These are phyloP conservation scores for Microstegium vimineum DNA, from an alignment of 176 grass and related monocot genomes.

Conservation along the genomic window DNA sequence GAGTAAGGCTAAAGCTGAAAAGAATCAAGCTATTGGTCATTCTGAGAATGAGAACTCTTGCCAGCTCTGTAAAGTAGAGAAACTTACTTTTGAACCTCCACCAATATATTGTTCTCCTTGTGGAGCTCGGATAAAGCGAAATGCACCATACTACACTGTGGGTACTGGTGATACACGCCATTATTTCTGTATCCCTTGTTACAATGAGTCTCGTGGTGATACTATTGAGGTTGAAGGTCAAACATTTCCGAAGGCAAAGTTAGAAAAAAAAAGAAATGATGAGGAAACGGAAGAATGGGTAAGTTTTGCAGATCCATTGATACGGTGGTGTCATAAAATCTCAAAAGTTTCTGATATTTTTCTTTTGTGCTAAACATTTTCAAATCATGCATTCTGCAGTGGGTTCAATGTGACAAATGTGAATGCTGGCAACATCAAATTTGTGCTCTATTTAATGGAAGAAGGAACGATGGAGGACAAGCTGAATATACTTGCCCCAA, in stretches of 20 bases:
- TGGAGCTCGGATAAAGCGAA: conserved; percentile 94
- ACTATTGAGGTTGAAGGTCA: conserved; percentile 80
- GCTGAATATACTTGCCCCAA: conserved; percentile 97
- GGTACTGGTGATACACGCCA: conserved; percentile 83
- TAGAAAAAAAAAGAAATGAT: conserved; percentile 97
- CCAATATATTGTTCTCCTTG: conserved; percentile 98
- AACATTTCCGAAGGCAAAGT: conserved; percentile 54
- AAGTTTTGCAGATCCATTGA: conserved; percentile 34
- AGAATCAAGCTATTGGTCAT: conserved; percentile 83
- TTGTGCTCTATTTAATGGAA: conserved; percentile 94
- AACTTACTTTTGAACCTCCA: conserved; percentile 95
- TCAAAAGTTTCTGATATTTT: conserved; percentile 1
- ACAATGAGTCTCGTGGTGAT: conserved; percentile 91
- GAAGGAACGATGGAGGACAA: conserved; percentile 96
- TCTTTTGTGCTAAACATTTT: conserved; percentile 30
- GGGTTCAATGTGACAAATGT: conserved; percentile 99
- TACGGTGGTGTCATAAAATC: conserved; percentile 2
- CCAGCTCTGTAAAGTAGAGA: conserved; percentile 96
- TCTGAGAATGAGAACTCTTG: conserved; percentile 98
- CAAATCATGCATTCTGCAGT: conserved; percentile 56
- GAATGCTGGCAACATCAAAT: conserved; percentile 99
- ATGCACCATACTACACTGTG: conserved; percentile 88
- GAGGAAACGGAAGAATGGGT: conserved; percentile 99
- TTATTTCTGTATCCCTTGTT: conserved; percentile 87
- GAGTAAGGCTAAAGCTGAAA: conserved; percentile 99